Base-by-base conservation (phyloP, 2,329 filamentous ascomycete species). In the Botrytis fragariae region DNA sequence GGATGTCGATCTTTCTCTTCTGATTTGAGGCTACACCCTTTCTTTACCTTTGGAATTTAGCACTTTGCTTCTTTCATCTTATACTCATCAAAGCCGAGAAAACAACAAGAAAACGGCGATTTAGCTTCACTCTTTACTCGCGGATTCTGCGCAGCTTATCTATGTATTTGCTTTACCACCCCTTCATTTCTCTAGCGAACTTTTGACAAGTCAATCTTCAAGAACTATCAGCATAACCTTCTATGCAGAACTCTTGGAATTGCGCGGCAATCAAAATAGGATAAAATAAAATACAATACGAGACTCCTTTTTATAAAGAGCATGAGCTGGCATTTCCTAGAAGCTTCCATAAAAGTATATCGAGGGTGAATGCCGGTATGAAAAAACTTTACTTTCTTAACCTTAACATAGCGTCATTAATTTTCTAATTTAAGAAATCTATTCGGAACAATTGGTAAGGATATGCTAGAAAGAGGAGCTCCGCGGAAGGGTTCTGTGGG, bases 401-500 rank as follows among this genome's bases (percentile, higher is more conserved):
- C 22, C 32, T 42, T 29, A 29, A 42, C 22, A 25, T n/a, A 62
- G 35, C 22, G 22, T 37, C 59, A 25, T 37, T 39, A 25, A 4
- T 6, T 65, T 67, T 65, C 63, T 65, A 65, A 37, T 37, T 67
- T 67, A 67, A 65, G 63, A 67, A 51, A n/a, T 39, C 22, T 67
- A n/a, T 35, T n/a, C 32, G 45, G 45, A 51, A 25, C 14, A 6
- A 16, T 25, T 32, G 63, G 63, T 51, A 54, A 39, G 44, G 63
- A 6, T 20, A 37, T 48, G 44, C 32, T 37, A 10, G 63, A n/a
- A 48, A n/a, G 44, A 67, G 44, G 44, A 67, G 32, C 63, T n/a
- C 5, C 4, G 63, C 22, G 44, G 32, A 51, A 67, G n/a, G 6
- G 51, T 16, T n/a, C 25, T n/a, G 7, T 54, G 25, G 25, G 25